These are phyloP conservation scores for Trypanosoma avium DNA, from an alignment of 208 protist genomes.

Conservation along the genomic window DNA sequence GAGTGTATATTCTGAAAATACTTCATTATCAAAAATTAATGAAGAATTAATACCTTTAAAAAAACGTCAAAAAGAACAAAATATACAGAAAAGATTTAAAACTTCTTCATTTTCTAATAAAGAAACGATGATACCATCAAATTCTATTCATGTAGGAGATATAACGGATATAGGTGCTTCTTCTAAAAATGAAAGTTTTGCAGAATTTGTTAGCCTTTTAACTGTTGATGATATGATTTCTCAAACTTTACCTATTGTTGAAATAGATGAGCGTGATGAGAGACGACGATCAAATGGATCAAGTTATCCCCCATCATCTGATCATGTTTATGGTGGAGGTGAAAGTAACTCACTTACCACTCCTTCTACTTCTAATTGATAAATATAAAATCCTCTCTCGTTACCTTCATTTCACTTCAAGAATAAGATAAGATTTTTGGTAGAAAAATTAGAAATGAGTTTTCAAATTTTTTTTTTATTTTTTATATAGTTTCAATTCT, in stretches of 20 bases:
- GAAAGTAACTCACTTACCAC: conserved; percentile 36
- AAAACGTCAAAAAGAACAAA: no score
- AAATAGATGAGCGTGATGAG: not conserved
- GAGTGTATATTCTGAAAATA: not conserved
- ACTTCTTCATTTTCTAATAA: no score
- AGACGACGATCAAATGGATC: conserved; percentile 1
- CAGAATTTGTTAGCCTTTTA: conserved; percentile 16
- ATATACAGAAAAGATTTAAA: no score
- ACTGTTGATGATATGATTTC: conserved; percentile 1
- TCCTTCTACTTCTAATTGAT: conserved; percentile 33
- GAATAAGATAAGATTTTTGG: no score
- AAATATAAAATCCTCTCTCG: not conserved
- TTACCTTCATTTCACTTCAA: no score
- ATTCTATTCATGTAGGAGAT: not conserved
- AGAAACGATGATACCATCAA: not conserved
- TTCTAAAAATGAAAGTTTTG: not conserved
- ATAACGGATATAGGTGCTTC: not conserved
- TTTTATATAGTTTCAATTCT: not conserved
- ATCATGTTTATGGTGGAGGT: conserved; percentile 4
- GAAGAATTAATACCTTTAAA: no score
- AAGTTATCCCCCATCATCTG: conserved; percentile 7
- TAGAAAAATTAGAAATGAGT: not conserved
- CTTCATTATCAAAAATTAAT: not conserved
- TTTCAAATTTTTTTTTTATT: no score
- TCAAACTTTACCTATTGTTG: not conserved